Conservation (phyloP, 2,329 filamentous ascomycete species). For the Aspergillus udagawae region DNA sequence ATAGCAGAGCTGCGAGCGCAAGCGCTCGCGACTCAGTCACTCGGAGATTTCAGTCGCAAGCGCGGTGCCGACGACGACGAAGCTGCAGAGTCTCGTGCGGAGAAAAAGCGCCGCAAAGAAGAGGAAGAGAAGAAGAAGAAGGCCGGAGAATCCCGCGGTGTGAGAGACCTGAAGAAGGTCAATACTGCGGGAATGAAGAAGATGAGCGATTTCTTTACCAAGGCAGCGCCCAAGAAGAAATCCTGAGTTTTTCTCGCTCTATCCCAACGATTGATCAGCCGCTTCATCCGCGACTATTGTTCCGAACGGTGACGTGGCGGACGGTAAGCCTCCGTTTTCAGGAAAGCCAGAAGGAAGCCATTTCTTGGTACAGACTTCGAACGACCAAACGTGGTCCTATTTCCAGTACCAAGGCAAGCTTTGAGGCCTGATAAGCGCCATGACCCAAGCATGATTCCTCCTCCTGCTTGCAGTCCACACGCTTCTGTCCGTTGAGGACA, state of each 20-base stretch:
- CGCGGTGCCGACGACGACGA: slow-evolving; percentile 42
- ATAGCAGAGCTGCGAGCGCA: slow-evolving; percentile 67
- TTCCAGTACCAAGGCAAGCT: not conserved
- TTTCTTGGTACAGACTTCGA: not conserved
- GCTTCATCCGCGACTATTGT: not conserved
- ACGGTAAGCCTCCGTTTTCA: not conserved
- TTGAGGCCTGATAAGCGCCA: not conserved
- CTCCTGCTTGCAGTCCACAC: not conserved
- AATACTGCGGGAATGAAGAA: slow-evolving; percentile 95
- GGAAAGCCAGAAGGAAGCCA: not conserved
- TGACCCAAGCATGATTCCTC: not conserved
- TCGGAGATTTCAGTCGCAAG: slow-evolving; percentile 44
- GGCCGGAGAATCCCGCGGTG: slow-evolving; percentile 66
- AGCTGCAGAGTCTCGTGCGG: slow-evolving; percentile 51
- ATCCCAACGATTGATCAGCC: not conserved
- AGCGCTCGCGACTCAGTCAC: slow-evolving; percentile 63
- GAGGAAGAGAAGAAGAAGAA: slow-evolving; percentile 87
- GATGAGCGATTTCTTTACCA: slow-evolving; percentile 89
- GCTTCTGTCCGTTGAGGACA: too few species aligned
- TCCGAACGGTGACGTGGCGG: too few species aligned
- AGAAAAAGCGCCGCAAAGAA: slow-evolving; percentile 81
- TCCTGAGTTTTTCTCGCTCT: slow-evolving; percentile 16
- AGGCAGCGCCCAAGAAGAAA: slow-evolving; percentile 44
- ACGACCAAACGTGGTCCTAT: not conserved
- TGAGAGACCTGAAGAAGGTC: slow-evolving; percentile 81